phyloP scores from a whole-genome alignment of 2,329 filamentous ascomycete genomes.

The Fusarium circinatum region DNA sequence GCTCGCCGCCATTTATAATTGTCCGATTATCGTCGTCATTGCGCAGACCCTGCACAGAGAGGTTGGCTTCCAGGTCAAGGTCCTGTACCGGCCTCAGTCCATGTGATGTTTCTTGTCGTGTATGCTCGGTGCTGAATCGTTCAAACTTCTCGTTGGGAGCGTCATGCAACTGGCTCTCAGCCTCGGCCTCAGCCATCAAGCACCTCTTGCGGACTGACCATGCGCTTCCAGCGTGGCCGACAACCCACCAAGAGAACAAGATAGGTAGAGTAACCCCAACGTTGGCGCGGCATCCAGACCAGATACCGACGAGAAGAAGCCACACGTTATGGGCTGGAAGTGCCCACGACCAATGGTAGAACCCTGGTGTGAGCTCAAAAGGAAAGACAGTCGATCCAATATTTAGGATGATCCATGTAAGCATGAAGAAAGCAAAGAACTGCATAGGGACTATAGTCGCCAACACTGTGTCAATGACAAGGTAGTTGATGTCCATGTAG shows the following conservation, averaged over 20 bases:
- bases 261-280: constrained; percentile 6
- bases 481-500: constrained; percentile 54
- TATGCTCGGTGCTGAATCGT: not conserved
- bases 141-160: not conserved
- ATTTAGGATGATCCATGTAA: constrained; percentile 49
- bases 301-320: constrained; percentile 17
- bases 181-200: constrained; percentile 10
- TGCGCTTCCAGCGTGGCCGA: constrained; percentile 9
- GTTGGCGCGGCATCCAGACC: constrained; percentile 16
- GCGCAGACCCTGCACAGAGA: not conserved
- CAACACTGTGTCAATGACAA: constrained; percentile 50
- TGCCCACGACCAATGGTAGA: constrained; percentile 20
- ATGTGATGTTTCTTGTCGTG: not conserved
- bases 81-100: not conserved
- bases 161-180: not conserved
- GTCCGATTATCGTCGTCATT: not conserved
- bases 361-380: constrained; percentile 26
- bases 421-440: constrained; percentile 53
- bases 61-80: not conserved
- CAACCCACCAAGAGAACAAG: constrained; percentile 25
- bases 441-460: constrained; percentile 45
- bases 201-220: constrained; percentile 29
- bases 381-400: constrained; percentile 14
- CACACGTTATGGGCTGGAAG: constrained; percentile 20
- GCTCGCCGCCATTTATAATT: not conserved